phyloP scores from a whole-genome alignment of 1,139 yeast genomes.

The Taphrina sp. region DNA sequence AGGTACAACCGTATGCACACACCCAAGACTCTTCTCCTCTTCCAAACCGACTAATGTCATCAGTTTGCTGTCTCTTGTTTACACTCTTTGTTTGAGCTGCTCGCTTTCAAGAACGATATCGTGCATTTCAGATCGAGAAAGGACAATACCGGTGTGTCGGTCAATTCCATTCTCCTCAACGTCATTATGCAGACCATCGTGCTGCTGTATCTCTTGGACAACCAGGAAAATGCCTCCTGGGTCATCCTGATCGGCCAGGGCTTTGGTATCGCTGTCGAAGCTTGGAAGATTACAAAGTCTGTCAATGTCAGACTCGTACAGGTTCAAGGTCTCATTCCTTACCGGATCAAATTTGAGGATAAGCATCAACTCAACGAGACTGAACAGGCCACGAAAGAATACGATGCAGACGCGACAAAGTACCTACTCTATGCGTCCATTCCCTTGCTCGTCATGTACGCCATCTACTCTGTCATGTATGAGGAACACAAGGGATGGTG shows the following conservation, averaged over 20 bases:
- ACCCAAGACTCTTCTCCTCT: neutral
- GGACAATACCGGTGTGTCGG: constrained; percentile 48
- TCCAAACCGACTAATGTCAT: neutral
- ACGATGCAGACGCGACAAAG: constrained; percentile 47
- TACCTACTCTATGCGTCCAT: constrained; percentile 46
- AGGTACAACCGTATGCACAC: constrained; percentile 41
- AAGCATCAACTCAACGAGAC: constrained; percentile 46
- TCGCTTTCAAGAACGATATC: constrained; percentile 46
- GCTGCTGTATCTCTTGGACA: constrained; percentile 46
- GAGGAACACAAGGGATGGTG: constrained; percentile 50
- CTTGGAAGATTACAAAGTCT: constrained; percentile 49
- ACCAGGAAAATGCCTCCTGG: constrained; percentile 47
- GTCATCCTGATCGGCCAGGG: constrained; percentile 48
- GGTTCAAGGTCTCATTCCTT: constrained; percentile 38
- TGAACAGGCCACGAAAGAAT: constrained; percentile 48
- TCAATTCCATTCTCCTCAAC: constrained; percentile 47
- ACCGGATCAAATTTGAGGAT: constrained; percentile 42
- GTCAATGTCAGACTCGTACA: constrained; percentile 42
- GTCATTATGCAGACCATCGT: constrained; percentile 48
- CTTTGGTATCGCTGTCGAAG: constrained; percentile 47
- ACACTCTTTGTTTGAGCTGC: constrained; percentile 46
- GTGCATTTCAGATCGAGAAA: constrained; percentile 14
- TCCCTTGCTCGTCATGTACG: constrained; percentile 47
- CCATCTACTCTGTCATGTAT: constrained; percentile 46
- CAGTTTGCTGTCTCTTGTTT: constrained; percentile 43